A percentile compares a stretch with the other conserved stretches of the same genome.
phyloP scores from a whole-genome alignment of 1,284 basidiomycete species.

The Caloboletus inedulis region DNA sequence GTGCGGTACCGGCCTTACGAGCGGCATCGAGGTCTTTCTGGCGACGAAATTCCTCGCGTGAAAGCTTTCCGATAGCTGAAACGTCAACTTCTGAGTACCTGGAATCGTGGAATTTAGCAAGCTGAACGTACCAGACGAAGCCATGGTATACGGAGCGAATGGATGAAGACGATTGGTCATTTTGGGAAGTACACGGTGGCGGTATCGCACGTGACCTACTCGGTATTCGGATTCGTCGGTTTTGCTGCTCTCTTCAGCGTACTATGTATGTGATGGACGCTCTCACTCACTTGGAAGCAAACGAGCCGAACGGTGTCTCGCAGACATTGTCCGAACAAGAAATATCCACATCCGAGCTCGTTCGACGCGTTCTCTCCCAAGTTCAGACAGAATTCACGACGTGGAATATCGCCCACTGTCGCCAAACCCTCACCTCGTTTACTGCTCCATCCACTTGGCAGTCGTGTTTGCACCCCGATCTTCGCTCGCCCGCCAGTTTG shows the following conservation, averaged over 20 bases:
- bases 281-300: conserved; percentile 2
- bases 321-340: conserved; percentile 7
- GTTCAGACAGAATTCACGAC: conserved; percentile 21
- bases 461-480: conserved; percentile 13
- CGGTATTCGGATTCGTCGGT: not conserved
- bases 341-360: conserved; percentile 11
- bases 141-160: conserved; percentile 33
- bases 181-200: not conserved
- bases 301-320: conserved; percentile 13
- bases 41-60: conserved; percentile 88
- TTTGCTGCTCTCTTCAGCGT: not conserved
- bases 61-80: conserved; percentile 74
- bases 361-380: conserved; percentile 16
- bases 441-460: conserved; percentile 19
- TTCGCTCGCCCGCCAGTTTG: conserved; percentile 12
- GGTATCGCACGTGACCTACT: conserved; percentile 16
- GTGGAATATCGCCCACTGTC: conserved; percentile 25
- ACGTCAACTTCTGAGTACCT: not conserved
- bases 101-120: not conserved
- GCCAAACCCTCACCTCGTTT: conserved; percentile 16
- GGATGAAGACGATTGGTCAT: conserved; percentile 2
- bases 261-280: conserved; percentile 5
- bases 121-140: conserved; percentile 42
- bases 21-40: conserved; percentile 96
- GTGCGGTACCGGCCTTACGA: conserved; percentile 95